phyloP scores from a whole-genome alignment of 768 basidiomycete species.

The Strobilomyces echinocephalus region DNA sequence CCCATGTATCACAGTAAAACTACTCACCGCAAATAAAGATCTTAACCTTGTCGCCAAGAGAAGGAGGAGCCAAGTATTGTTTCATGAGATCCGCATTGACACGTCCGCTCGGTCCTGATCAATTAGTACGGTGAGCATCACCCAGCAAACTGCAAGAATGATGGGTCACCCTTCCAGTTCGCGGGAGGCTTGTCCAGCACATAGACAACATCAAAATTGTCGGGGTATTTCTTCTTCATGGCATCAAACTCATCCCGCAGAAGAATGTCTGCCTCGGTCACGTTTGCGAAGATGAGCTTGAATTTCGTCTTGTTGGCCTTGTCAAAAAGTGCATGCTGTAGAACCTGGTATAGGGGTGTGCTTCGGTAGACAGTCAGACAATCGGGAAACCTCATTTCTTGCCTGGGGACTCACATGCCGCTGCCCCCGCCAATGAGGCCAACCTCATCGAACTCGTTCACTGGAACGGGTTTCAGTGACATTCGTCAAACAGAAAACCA shows the following conservation, averaged over 20 bases:
- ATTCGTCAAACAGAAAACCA: not conserved
- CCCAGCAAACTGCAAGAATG: not conserved
- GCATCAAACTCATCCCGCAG: conserved; percentile 73
- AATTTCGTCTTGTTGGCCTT: conserved; percentile 88
- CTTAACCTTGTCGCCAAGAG: conserved; percentile 74
- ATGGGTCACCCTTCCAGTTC: conserved; percentile 52
- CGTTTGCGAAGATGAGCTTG: conserved; percentile 87
- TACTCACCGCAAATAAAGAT: conserved; percentile 81
- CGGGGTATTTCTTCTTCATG: conserved; percentile 62
- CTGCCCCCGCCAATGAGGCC: conserved; percentile 90
- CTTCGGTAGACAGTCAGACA: conserved; percentile 34
- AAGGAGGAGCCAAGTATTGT: conserved; percentile 62
- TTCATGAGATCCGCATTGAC: conserved; percentile 69
- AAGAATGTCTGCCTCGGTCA: conserved; percentile 86
- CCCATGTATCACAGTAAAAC: not conserved
- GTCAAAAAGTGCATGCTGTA: conserved; percentile 69
- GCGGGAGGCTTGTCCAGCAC: conserved; percentile 70
- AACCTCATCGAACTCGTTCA: conserved; percentile 79
- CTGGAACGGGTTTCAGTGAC: conserved; percentile 34
- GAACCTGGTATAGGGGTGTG: conserved; percentile 79
- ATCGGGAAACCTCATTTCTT: not conserved
- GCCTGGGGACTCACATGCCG: conserved; percentile 63
- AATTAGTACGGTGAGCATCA: conserved; percentile 8
- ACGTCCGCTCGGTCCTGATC: conserved; percentile 64
- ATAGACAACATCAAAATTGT: conserved; percentile 79